Percentiles rank a stretch among this genome's conserved stretches.
phyloP scores from a whole-genome alignment of 306 rosid genomes.

The Casuarina cunninghamiana region DNA sequence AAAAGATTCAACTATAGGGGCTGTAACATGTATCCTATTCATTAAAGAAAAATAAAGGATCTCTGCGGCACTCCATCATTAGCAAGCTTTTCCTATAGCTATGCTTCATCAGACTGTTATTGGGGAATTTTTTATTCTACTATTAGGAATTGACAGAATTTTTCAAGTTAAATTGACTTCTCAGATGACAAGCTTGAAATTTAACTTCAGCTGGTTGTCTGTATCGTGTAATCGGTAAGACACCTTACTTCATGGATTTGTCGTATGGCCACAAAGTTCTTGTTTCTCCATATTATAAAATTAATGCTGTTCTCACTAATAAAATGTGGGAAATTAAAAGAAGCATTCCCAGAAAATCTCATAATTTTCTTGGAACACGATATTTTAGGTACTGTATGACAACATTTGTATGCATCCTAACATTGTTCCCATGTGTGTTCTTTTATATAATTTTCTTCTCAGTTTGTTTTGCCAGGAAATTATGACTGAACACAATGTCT shows the following conservation, averaged over 20 bases:
- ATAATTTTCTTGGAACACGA: not conserved
- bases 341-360: not conserved
- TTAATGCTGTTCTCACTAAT: not conserved
- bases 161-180: not conserved
- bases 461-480: not conserved
- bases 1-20: not conserved
- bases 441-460: slow-evolving; percentile 11
- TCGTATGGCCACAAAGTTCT: not conserved
- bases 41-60: not conserved
- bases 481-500: not conserved
- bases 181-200: not conserved
- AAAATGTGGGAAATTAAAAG: not conserved
- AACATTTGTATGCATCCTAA: not conserved
- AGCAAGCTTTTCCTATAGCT: not conserved
- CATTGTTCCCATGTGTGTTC: not conserved
- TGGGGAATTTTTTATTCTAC: not conserved
- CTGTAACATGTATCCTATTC: not conserved
- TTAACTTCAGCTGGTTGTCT: not conserved
- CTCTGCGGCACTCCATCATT: not conserved
- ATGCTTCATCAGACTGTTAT: not conserved
- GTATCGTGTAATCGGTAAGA: not conserved
- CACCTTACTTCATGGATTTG: not conserved
- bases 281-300: not conserved
- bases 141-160: not conserved
- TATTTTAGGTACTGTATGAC: not conserved